Percentiles rank a stretch among this genome's conserved stretches.
phyloP scores from a whole-genome alignment of 208 protist species.

The Trypanosoma theileri region DNA sequence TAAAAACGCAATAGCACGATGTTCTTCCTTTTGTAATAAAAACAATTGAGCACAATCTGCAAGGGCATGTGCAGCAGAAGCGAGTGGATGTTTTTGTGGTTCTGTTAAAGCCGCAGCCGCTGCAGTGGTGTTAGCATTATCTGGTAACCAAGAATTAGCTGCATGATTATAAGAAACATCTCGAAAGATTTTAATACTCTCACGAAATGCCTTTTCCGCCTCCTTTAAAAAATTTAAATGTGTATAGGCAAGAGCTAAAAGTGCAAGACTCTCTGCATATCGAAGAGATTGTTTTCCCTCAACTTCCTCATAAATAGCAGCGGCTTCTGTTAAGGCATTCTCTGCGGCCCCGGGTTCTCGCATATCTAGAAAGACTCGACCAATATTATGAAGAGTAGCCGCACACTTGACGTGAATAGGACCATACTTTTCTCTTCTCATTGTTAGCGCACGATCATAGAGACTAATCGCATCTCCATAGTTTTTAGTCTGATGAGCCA shows the following conservation, averaged over 20 bases:
- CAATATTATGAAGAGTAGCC: constrained; percentile 84
- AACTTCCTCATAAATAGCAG: constrained; percentile 85
- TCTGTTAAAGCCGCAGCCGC: constrained; percentile 38
- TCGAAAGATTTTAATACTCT: constrained; percentile 83
- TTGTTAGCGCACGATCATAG: constrained; percentile 78
- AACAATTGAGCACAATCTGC: constrained; percentile 87
- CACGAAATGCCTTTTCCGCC: constrained; percentile 89
- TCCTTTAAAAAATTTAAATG: constrained; percentile 87
- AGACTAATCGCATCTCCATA: constrained; percentile 87
- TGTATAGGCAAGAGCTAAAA: constrained; percentile 83
- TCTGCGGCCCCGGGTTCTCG: constrained; percentile 85
- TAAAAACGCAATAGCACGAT: constrained; percentile 77
- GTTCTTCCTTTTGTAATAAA: constrained; percentile 61
- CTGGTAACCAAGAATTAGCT: constrained; percentile 75
- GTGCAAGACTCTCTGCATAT: constrained; percentile 82
- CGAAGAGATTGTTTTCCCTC: constrained; percentile 69
- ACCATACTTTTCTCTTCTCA: constrained; percentile 83
- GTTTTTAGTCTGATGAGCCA: constrained; percentile 85
- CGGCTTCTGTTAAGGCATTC: constrained; percentile 87
- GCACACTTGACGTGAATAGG: constrained; percentile 84
- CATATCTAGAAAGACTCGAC: constrained; percentile 90
- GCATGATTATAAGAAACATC: constrained; percentile 83
- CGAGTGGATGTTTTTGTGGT: constrained; percentile 79
- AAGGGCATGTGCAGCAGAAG: constrained; percentile 79
- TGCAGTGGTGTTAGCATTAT: constrained; percentile 23